Evolutionary conservation across 768 basidiomycete genomes (phyloP), one percentile per base, ranked within the genome.

Genomic region (Boletus eberwhitei): DNA sequence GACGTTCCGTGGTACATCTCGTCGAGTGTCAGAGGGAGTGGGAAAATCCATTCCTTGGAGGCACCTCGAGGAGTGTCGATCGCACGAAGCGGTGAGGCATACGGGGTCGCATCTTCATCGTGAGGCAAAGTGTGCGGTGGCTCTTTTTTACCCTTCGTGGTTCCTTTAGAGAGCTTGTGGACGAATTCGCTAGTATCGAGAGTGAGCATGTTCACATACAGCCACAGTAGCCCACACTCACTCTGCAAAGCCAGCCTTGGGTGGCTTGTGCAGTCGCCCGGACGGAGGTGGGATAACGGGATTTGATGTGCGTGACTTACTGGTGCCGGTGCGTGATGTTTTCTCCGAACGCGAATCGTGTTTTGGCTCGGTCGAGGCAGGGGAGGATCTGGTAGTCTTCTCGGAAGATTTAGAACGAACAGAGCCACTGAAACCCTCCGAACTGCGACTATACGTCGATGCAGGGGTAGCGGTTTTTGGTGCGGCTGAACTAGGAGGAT

Each of bases 31-130:
- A 87, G 68, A 17, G 75, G 73, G 6, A 88, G 77, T 0, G 84
- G 79, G 70, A 85, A 87, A n/a, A 79, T 73, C 85, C 86, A 88
- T 64, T 87, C 86, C 57, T 78, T 79, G 31, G 77, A 74, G 39
- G 65, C 59, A 26, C 76, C 76, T 39, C 69, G 61, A 48, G 55
- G 77, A 58, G 55, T 77, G 71, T 60, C 78, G 66, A 56, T 78
- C 66, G 56, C 65, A 61, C 53, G 69, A 17, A 80, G 69, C 13
- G 77, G 77, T 34, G 77, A 72, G 7, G 66, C 68, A 50, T 71
- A 76, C 2, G 61, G 46, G 11, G 44, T 58, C 39, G 58, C 50
- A 29, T 67, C 58, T 42, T 59, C 44, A 37, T 62, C 59, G 19
- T 54, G 40, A 44, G 59, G 47, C 0, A 50, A 47, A 38, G 55